These are phyloP conservation scores for Physcomitrellopsis africana DNA, from an alignment of 225 moss, liverwort and hornwort genomes.

Conservation along the genomic window DNA sequence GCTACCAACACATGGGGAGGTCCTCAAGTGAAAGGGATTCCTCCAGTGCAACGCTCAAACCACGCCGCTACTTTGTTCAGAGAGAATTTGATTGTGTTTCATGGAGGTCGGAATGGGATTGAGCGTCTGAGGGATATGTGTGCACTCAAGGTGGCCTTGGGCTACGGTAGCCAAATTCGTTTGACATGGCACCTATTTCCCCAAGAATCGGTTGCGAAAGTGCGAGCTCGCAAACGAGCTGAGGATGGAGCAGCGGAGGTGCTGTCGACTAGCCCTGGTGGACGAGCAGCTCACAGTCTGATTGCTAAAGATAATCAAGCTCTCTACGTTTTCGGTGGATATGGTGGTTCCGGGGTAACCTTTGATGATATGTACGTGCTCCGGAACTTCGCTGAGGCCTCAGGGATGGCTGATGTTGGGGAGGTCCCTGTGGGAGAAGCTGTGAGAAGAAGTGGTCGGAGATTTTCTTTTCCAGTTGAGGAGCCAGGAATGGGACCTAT, in stretches of 20 bases:
- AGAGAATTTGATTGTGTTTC: slow-evolving; percentile 57
- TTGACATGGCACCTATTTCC: slow-evolving; percentile 50
- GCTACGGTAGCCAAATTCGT: slow-evolving; percentile 27
- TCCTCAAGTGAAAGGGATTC: slow-evolving; percentile 55
- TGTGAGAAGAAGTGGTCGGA: slow-evolving; percentile 31
- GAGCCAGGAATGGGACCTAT: slow-evolving; percentile 45
- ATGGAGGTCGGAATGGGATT: slow-evolving; percentile 85
- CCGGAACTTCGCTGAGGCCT: slow-evolving; percentile 50
- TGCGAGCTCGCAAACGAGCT: slow-evolving; percentile 50
- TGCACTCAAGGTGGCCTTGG: slow-evolving; percentile 56
- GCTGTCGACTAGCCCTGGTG: slow-evolving; percentile 58
- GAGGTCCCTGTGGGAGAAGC: slow-evolving; percentile 18
- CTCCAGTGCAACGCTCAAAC: slow-evolving; percentile 76
- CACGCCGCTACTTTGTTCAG: slow-evolving; percentile 69
- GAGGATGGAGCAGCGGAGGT: slow-evolving; percentile 31
- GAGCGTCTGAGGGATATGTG: slow-evolving; percentile 66
- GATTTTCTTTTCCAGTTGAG: slow-evolving; percentile 54
- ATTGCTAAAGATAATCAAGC: slow-evolving; percentile 42
- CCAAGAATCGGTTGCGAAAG: slow-evolving; percentile 37
- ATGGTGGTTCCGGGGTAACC: slow-evolving; percentile 83
- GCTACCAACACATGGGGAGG: slow-evolving; percentile 66
- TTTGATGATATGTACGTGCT: slow-evolving; percentile 72
- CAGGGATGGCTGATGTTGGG: slow-evolving; percentile 45
- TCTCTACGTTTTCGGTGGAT: slow-evolving; percentile 84
- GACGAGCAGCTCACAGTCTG: slow-evolving; percentile 87